phyloP scores from a whole-genome alignment of 1,139 yeast genomes.

The Suhomyces atakaporum region DNA sequence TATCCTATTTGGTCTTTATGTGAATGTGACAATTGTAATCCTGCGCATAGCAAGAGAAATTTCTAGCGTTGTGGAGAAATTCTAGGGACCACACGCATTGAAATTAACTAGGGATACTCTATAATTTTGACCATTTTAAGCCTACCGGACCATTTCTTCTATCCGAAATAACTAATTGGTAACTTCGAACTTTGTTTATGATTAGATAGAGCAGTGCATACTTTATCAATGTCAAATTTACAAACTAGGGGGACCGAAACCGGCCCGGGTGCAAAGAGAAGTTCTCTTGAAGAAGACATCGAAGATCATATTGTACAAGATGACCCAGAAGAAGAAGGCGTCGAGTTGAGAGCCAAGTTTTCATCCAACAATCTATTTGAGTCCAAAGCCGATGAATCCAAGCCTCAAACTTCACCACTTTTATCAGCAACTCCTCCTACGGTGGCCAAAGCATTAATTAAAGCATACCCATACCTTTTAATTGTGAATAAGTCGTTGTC shows the following conservation, averaged over 20 bases:
- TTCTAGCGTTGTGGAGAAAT: constrained; percentile 7
- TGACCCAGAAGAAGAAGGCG: constrained; percentile 16
- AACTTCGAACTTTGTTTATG: not conserved
- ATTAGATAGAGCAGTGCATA: not conserved
- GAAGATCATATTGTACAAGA: constrained; percentile 11
- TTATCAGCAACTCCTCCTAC: constrained; percentile 86
- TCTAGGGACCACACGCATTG: constrained; percentile 2
- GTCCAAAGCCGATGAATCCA: constrained; percentile 15
- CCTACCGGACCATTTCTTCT: too few species aligned
- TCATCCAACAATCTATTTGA: constrained; percentile 11
- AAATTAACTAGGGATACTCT: not conserved
- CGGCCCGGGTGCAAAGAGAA: constrained; percentile 4
- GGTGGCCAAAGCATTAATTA: constrained; percentile 78
- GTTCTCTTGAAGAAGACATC: constrained; percentile 9
- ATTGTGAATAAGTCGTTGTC: constrained; percentile 69
- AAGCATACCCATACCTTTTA: constrained; percentile 80
- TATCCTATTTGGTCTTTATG: constrained; percentile 1
- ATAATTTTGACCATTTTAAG: too few species aligned
- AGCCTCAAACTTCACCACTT: constrained; percentile 62
- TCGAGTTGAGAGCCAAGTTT: constrained; percentile 18
- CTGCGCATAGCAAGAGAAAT: constrained; percentile 4
- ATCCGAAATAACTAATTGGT: not conserved
- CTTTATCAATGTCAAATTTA: constrained; percentile 4
- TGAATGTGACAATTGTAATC: constrained; percentile 5
- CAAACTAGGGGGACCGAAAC: constrained; percentile 10